Percentiles rank a stretch among this genome's conserved stretches.
phyloP scores from a whole-genome alignment of 2,329 filamentous ascomycete genomes.

The Sclerotinia nivalis region DNA sequence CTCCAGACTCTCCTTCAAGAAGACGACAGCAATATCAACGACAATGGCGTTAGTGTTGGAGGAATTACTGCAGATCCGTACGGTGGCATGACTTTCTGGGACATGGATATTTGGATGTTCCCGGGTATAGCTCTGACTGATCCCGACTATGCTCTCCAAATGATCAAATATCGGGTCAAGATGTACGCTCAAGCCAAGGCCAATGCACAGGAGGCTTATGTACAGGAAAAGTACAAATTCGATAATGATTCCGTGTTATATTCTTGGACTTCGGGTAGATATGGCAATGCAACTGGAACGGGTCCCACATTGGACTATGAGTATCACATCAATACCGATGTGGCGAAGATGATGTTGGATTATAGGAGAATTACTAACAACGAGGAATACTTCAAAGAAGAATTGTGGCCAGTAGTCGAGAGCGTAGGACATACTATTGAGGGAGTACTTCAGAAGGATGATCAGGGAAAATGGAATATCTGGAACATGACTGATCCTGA shows the following conservation, averaged over 20 bases:
- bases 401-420: conserved; percentile 27
- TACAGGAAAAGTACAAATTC: conserved; percentile 27
- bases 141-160: conserved; percentile 60
- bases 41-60: conserved; percentile 62
- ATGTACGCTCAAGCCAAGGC: conserved; percentile 44
- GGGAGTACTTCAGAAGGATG: conserved; percentile 21
- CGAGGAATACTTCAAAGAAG: conserved; percentile 23
- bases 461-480: conserved; percentile 42
- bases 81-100: conserved; percentile 50
- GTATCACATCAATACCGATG: conserved; percentile 32
- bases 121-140: conserved; percentile 61
- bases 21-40: conserved; percentile 52
- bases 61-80: conserved; percentile 66
- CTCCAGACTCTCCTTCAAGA: conserved; percentile 48
- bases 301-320: conserved; percentile 30
- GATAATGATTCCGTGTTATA: conserved; percentile 25
- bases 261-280: conserved; percentile 31
- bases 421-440: conserved; percentile 25
- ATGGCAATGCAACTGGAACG: conserved; percentile 31
- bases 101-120: conserved; percentile 34
- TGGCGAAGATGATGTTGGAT: conserved; percentile 22
- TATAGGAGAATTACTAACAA: conserved; percentile 24
- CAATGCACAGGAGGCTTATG: conserved; percentile 29
- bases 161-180: conserved; percentile 61
- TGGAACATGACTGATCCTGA: conserved; percentile 67